Conservation (phyloP, 1,139 yeast genomes). For the Magnusiomyces tetraspermus region DNA sequence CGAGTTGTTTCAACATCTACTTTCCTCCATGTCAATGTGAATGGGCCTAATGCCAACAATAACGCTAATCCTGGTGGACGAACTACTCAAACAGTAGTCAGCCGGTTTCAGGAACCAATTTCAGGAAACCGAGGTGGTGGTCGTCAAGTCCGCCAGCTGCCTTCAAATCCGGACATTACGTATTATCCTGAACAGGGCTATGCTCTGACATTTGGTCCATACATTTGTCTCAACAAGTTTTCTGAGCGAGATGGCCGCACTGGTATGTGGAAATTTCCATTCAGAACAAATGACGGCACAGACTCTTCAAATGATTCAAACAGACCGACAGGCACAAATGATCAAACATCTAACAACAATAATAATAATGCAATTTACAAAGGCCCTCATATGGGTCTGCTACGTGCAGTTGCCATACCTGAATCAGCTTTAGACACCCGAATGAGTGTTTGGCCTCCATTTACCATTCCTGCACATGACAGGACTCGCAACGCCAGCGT, state of each 20-base stretch:
- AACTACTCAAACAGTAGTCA: neutral
- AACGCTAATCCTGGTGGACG: neutral
- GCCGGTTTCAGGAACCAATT: slow-evolving; percentile 1
- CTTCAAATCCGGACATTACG: slow-evolving; percentile 3
- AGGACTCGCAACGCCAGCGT: slow-evolving; percentile 21
- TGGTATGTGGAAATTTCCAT: slow-evolving; percentile 13
- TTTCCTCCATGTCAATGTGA: neutral
- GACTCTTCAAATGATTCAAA: no score
- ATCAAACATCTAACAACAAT: neutral
- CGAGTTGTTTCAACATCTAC: neutral
- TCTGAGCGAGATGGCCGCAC: slow-evolving; percentile 6
- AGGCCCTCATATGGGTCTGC: slow-evolving; percentile 14
- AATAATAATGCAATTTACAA: neutral
- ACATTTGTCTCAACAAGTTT: slow-evolving; percentile 7
- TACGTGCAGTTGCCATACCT: slow-evolving; percentile 17
- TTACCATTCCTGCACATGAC: slow-evolving; percentile 17
- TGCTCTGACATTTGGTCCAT: slow-evolving; percentile 7
- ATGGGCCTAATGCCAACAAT: slow-evolving; percentile 3
- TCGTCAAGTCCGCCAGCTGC: neutral
- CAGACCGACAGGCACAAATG: neutral
- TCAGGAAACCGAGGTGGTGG: neutral
- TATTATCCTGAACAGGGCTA: neutral
- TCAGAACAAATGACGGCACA: slow-evolving; percentile 2
- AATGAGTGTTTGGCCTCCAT: slow-evolving; percentile 25
- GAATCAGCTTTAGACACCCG: slow-evolving; percentile 17